Percentiles rank a stretch among this genome's conserved stretches.
phyloP scores from a whole-genome alignment of 257 asterid species.

The Solanum arcanum region DNA sequence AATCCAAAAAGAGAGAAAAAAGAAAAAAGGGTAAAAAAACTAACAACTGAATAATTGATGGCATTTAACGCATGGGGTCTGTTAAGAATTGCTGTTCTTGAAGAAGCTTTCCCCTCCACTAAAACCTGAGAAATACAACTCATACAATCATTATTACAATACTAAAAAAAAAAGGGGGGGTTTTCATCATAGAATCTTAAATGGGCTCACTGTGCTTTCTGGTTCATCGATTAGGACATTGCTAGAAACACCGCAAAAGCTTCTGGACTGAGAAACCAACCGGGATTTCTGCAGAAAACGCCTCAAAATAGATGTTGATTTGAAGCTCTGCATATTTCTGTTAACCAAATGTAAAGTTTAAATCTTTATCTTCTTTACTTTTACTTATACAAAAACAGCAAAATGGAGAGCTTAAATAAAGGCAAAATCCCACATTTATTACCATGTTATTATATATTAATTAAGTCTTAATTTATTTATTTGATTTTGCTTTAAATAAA shows the following conservation, averaged over 20 bases:
- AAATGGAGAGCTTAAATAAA: neutral
- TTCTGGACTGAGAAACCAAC: slow-evolving; percentile 12
- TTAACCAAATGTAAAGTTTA: neutral
- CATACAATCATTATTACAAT: neutral
- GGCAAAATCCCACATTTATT: neutral
- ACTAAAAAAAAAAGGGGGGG: neutral
- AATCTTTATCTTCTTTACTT: neutral
- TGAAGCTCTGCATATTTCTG: slow-evolving; percentile 28
- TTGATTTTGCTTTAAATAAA: neutral
- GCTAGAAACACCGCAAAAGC: slow-evolving; percentile 27
- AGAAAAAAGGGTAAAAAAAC: neutral
- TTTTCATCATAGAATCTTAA: neutral
- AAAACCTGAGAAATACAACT: slow-evolving; percentile 40
- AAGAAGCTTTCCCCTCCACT: slow-evolving; percentile 63
- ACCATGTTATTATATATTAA: too few species aligned
- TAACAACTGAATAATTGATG: slow-evolving; percentile 50
- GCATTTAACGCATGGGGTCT: slow-evolving; percentile 83
- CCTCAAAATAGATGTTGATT: slow-evolving; percentile 24
- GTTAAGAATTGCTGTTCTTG: slow-evolving; percentile 85
- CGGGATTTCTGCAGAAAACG: slow-evolving; percentile 9
- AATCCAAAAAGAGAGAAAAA: neutral
- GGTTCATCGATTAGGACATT: slow-evolving; percentile 33
- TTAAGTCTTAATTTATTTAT: neutral
- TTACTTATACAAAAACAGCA: neutral
- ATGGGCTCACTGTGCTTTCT: slow-evolving; percentile 33